Conservation (phyloP, 352 stramenopile genomes). For the Globisporangium spiculum region DNA sequence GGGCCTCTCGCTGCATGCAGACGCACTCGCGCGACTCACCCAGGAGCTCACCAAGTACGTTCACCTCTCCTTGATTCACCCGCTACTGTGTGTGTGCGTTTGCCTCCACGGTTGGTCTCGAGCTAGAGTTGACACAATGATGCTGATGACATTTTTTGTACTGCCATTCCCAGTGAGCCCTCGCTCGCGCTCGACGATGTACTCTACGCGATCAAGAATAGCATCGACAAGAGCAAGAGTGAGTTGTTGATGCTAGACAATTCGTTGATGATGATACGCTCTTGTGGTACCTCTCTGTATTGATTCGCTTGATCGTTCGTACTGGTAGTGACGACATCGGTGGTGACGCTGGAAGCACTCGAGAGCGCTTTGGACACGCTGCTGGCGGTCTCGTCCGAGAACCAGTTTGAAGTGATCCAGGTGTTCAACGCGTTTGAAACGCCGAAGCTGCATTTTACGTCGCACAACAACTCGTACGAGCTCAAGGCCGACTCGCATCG, state of each 20-base stretch:
- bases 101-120: neutral
- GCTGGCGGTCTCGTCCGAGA: slow-evolving; percentile 73
- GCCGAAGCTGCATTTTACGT: slow-evolving; percentile 57
- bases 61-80: neutral
- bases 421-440: slow-evolving; percentile 81
- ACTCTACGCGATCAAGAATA: slow-evolving; percentile 87
- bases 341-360: slow-evolving; percentile 78
- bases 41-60: slow-evolving; percentile 62
- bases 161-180: slow-evolving; percentile 39
- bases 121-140: neutral
- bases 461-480: slow-evolving; percentile 70
- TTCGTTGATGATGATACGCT: neutral
- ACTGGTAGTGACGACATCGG: slow-evolving; percentile 65
- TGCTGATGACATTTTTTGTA: neutral
- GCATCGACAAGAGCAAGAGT: slow-evolving; percentile 88
- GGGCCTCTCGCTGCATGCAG: slow-evolving; percentile 72
- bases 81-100: neutral
- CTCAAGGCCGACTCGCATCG: slow-evolving; percentile 55
- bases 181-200: slow-evolving; percentile 80
- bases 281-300: neutral
- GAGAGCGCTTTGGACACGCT: slow-evolving; percentile 83
- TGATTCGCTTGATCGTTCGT: neutral
- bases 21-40: slow-evolving; percentile 61
- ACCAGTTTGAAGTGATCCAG: slow-evolving; percentile 81
- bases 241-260: slow-evolving; percentile 13